Evolutionary conservation across 768 basidiomycete species (phyloP).

Genomic region (Phlebiopsis flavidoalba): DNA sequence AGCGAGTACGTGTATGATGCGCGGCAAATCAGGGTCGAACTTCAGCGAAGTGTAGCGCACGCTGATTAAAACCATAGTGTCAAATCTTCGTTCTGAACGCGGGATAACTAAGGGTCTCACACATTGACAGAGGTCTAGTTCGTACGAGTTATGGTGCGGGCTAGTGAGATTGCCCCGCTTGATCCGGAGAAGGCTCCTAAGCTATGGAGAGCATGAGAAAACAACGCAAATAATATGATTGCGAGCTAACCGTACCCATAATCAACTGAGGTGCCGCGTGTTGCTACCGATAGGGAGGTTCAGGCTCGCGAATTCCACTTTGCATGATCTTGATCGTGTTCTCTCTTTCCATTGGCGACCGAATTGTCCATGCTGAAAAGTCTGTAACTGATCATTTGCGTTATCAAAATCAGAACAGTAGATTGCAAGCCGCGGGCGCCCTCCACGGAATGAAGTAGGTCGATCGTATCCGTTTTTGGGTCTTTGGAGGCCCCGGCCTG

Average conservation of each 20-base stretch:
- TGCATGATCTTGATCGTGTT: slow-evolving; percentile 70
- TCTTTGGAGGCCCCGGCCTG: slow-evolving; percentile 83
- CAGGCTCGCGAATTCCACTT: too few species aligned
- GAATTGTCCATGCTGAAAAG: slow-evolving; percentile 46
- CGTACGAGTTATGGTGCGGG: slow-evolving; percentile 66
- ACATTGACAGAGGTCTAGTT: slow-evolving; percentile 70
- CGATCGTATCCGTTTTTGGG: slow-evolving; percentile 54
- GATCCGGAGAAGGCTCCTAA: slow-evolving; percentile 83
- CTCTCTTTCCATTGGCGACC: slow-evolving; percentile 58
- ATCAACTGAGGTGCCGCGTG: slow-evolving; percentile 79
- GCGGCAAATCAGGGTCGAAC: slow-evolving; percentile 77
- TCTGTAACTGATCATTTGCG: not conserved
- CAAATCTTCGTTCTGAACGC: not conserved
- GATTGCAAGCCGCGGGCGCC: slow-evolving; percentile 32
- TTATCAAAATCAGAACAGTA: not conserved
- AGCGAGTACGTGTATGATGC: slow-evolving; percentile 60
- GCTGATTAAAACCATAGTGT: slow-evolving; percentile 30
- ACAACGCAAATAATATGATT: not conserved
- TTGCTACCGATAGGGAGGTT: slow-evolving; percentile 66
- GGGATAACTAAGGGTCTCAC: slow-evolving; percentile 28
- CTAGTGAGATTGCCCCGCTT: slow-evolving; percentile 75
- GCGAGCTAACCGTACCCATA: slow-evolving; percentile 41
- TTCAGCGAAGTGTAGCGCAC: slow-evolving; percentile 54
- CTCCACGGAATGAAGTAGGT: slow-evolving; percentile 80
- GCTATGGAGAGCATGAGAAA: slow-evolving; percentile 31